Evolutionary conservation across 345 rosid genomes (phyloP).

Genomic region (Dimocarpus longan): DNA sequence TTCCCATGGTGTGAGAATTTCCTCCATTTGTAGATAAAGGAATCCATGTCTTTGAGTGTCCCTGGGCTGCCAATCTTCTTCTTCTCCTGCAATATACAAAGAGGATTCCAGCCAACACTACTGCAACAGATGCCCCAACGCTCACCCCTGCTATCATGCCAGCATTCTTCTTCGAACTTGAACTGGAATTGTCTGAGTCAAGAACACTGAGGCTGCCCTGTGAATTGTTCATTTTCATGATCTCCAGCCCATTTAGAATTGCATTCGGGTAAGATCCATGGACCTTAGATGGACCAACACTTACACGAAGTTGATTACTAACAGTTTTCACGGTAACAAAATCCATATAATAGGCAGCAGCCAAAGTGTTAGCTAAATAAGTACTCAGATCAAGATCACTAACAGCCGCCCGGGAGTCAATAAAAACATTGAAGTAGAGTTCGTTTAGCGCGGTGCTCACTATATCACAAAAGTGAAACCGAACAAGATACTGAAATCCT

Average conservation of each 20-base stretch:
- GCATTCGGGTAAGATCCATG: constrained; percentile 43
- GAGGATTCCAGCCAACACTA: constrained; percentile 44
- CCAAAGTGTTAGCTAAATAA: constrained; percentile 29
- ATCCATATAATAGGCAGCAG: constrained; percentile 57
- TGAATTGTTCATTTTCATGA: constrained; percentile 72
- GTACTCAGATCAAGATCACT: constrained; percentile 56
- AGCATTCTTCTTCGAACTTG: constrained; percentile 44
- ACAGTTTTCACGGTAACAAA: constrained; percentile 38
- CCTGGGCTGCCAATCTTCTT: constrained; percentile 32
- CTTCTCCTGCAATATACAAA: constrained; percentile 44
- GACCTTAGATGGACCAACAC: constrained; percentile 46
- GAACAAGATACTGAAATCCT: constrained; percentile 68
- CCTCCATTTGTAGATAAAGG: constrained; percentile 53
- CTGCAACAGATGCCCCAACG: constrained; percentile 37
- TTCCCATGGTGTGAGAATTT: constrained; percentile 49
- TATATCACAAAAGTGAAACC: constrained; percentile 91
- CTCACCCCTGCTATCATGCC: constrained; percentile 47
- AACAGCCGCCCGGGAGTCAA: constrained; percentile 51
- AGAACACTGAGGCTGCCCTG: constrained; percentile 46
- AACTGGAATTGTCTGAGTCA: constrained; percentile 15
- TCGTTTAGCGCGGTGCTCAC: constrained; percentile 46
- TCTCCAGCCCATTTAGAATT: constrained; percentile 76
- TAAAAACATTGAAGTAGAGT: constrained; percentile 76
- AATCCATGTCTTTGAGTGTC: constrained; percentile 67
- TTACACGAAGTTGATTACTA: constrained; percentile 53